A percentile compares a stretch with the other conserved stretches of the same genome.
phyloP scores from a whole-genome alignment of 1,284 basidiomycete genomes.

The Cystobasidium sp. region DNA sequence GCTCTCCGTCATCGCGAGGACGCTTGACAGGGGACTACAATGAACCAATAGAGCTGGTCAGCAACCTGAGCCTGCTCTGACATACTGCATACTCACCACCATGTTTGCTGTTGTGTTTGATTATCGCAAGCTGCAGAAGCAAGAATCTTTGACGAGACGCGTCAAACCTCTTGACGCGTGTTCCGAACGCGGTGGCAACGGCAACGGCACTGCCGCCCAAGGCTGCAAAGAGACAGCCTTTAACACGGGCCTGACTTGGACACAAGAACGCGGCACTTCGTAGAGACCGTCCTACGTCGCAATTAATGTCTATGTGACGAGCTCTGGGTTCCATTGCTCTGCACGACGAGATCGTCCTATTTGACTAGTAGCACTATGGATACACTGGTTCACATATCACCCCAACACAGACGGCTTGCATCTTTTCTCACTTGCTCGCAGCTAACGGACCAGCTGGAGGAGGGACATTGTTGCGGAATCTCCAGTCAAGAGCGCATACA shows the following conservation, averaged over 20 bases:
- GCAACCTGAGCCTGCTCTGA: not conserved
- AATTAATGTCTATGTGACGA: too few species aligned
- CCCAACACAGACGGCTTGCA: not conserved
- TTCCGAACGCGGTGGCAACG: not conserved
- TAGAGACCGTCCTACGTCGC: too few species aligned
- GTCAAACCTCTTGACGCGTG: conserved; percentile 7
- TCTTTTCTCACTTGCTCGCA: not conserved
- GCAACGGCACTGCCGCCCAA: too few species aligned
- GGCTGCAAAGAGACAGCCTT: not conserved
- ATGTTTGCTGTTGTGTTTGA: not conserved
- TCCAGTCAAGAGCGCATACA: conserved; percentile 43
- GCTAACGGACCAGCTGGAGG: conserved; percentile 8
- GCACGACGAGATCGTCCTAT: too few species aligned
- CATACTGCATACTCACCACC: conserved; percentile 13
- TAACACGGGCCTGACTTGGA: not conserved
- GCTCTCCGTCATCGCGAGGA: conserved; percentile 21
- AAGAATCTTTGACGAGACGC: not conserved
- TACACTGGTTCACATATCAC: not conserved
- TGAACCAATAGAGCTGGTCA: not conserved
- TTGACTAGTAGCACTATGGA: too few species aligned
- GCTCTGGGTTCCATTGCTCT: too few species aligned
- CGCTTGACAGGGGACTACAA: conserved; percentile 27
- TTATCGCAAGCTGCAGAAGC: not conserved
- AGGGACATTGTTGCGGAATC: conserved; percentile 41
- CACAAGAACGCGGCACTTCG: too few species aligned